phyloP scores from a whole-genome alignment of 1,284 basidiomycete genomes.

The Wallemia mellicola region DNA sequence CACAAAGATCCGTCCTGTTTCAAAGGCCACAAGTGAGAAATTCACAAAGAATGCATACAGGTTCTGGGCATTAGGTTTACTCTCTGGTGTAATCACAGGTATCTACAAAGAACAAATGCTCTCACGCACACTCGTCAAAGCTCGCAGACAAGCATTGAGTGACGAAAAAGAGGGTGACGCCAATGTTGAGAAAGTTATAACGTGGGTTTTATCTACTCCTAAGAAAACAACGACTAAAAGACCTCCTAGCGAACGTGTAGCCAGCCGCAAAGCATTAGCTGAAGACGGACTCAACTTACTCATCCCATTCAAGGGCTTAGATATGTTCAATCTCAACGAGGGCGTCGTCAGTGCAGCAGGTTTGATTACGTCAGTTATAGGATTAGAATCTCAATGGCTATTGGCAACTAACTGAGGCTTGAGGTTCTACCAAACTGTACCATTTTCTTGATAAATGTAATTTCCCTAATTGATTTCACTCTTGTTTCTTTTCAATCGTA shows the following conservation, averaged over 20 bases:
- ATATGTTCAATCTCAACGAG: slow-evolving; percentile 17
- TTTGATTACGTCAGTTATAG: slow-evolving; percentile 11
- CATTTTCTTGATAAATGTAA: background rate
- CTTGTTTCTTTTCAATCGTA: too few relatives aligned
- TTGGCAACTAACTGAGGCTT: too few relatives aligned
- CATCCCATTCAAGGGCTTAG: slow-evolving; percentile 16
- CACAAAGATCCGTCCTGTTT: slow-evolving; percentile 9
- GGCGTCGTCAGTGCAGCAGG: slow-evolving; percentile 13
- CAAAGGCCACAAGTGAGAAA: slow-evolving; percentile 6
- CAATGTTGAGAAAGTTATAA: slow-evolving; percentile 12
- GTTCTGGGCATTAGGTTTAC: slow-evolving; percentile 17
- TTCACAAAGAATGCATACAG: slow-evolving; percentile 16
- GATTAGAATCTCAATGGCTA: slow-evolving; percentile 7
- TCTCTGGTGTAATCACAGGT: slow-evolving; percentile 8
- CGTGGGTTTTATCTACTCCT: slow-evolving; percentile 4
- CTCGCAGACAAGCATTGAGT: slow-evolving; percentile 8
- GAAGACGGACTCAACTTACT: slow-evolving; percentile 19
- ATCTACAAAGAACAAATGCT: slow-evolving; percentile 8
- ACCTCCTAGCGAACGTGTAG: background rate
- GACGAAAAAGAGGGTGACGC: slow-evolving; percentile 17
- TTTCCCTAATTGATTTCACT: background rate
- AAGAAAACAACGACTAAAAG: background rate
- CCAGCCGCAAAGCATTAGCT: slow-evolving; percentile 14
- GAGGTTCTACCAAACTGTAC: too few relatives aligned
- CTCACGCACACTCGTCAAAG: slow-evolving; percentile 2